Conservation (phyloP, 2,329 filamentous ascomycete species). For the Trichophaea hybrida region DNA sequence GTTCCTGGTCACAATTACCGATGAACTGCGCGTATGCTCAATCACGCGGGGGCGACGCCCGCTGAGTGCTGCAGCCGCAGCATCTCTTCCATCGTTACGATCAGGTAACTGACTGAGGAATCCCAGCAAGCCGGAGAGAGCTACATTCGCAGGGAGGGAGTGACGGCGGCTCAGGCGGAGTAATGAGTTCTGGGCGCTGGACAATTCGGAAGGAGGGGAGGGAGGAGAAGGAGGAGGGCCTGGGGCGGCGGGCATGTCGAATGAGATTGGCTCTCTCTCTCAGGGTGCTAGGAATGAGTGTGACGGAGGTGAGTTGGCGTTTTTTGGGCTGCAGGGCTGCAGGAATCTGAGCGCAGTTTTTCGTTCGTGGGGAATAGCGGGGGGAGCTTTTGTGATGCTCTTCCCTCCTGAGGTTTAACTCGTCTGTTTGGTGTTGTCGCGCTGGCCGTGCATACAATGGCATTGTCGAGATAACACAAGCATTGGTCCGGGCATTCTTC, state of each 20-base stretch:
- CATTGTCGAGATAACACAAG: background rate
- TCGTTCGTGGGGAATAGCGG: background rate
- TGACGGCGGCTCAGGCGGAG: conserved; percentile 22
- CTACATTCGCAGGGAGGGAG: conserved; percentile 20
- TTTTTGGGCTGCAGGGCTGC: background rate
- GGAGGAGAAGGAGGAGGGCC: background rate
- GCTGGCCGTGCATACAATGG: background rate
- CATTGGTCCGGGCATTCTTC: background rate
- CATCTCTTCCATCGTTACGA: background rate
- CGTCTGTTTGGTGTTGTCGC: background rate
- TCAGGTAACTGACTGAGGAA: conserved; percentile 4
- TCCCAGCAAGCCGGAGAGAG: background rate
- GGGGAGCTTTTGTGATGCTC: background rate
- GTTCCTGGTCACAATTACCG: background rate
- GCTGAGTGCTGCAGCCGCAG: background rate
- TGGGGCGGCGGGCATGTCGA: background rate
- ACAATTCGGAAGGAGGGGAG: background rate
- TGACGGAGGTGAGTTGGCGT: background rate
- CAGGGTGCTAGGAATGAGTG: background rate
- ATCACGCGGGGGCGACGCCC: background rate
- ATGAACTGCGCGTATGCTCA: conserved; percentile 6
- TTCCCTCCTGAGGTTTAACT: background rate
- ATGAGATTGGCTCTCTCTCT: background rate
- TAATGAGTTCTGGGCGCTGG: conserved; percentile 18
- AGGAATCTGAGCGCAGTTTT: background rate